Percentiles rank a stretch among this genome's conserved stretches.
These are phyloP conservation scores for Diaporthe capsici DNA, from an alignment of 2,329 filamentous ascomycete species.

Conservation along the genomic window DNA sequence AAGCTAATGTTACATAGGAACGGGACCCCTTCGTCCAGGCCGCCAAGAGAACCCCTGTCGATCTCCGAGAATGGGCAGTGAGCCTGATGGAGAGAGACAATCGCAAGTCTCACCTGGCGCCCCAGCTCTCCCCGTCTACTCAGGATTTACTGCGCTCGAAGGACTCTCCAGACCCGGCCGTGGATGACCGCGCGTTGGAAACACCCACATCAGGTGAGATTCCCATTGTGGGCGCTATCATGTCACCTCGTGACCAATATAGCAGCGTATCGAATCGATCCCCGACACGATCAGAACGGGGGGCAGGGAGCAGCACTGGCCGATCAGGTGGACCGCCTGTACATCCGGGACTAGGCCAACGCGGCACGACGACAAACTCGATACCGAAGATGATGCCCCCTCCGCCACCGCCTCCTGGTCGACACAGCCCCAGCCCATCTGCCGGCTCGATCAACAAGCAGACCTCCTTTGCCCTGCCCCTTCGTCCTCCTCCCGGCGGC, in stretches of 20 bases:
- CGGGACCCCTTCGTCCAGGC: slow-evolving; percentile 95
- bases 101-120: slow-evolving; percentile 92
- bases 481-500: slow-evolving; percentile 72
- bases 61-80: slow-evolving; percentile 93
- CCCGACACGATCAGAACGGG: slow-evolving; percentile 61
- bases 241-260: slow-evolving; percentile 67
- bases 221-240: slow-evolving; percentile 72
- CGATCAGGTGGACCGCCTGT: slow-evolving; percentile 59
- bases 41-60: slow-evolving; percentile 95
- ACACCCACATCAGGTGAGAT: slow-evolving; percentile 82
- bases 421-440: slow-evolving; percentile 45
- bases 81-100: slow-evolving; percentile 95
- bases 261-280: slow-evolving; percentile 63
- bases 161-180: slow-evolving; percentile 69
- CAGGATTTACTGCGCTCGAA: slow-evolving; percentile 79
- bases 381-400: slow-evolving; percentile 62
- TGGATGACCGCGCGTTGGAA: slow-evolving; percentile 62
- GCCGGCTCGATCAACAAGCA: slow-evolving; percentile 58
- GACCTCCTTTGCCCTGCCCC: slow-evolving; percentile 73
- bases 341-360: slow-evolving; percentile 68
- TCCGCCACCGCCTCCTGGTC: slow-evolving; percentile 42
- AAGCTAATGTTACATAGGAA: slow-evolving; percentile 69
- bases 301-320: slow-evolving; percentile 58
- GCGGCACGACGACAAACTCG: slow-evolving; percentile 66
- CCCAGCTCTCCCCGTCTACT: slow-evolving; percentile 82